Percentiles rank a stretch among this genome's conserved stretches.
Conservation (phyloP, 306 rosid species). For the Castanea sativa region DNA sequence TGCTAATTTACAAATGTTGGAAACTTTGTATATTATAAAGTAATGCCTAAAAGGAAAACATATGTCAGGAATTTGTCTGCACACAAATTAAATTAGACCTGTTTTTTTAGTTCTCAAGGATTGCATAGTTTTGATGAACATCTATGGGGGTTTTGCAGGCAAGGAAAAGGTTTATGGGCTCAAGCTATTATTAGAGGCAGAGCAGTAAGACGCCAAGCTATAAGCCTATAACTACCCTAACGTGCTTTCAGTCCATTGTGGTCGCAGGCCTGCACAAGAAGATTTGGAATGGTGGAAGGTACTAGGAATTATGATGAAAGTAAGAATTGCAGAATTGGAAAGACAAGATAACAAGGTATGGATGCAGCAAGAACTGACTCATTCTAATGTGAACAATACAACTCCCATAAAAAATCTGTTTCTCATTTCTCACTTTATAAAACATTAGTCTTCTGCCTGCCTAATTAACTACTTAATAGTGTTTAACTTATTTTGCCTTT, state of each 20-base stretch:
- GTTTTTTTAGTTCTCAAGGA: not conserved
- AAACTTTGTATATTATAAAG: not conserved
- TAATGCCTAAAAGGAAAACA: too few species aligned
- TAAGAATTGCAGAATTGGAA: conserved; percentile 41
- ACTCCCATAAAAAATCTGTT: not conserved
- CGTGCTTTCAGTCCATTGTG: conserved; percentile 84
- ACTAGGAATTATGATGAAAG: conserved; percentile 42
- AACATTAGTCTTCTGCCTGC: not conserved
- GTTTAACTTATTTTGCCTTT: not conserved
- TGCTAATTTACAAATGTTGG: not conserved
- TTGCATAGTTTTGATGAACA: not conserved
- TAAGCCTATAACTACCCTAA: conserved; percentile 81
- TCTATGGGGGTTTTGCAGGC: conserved; percentile 51
- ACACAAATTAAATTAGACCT: not conserved
- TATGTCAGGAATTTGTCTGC: too few species aligned
- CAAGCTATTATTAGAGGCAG: conserved; percentile 88
- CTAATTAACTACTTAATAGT: not conserved
- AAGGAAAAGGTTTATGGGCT: conserved; percentile 76
- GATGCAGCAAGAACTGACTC: not conserved
- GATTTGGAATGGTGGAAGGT: conserved; percentile 51
- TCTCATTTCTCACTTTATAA: not conserved
- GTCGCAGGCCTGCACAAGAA: conserved; percentile 60
- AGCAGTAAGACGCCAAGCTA: conserved; percentile 91
- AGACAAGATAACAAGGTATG: conserved; percentile 59
- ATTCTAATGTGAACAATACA: not conserved